Evolutionary conservation across 352 stramenopile species (phyloP).

Genomic region (Pythium angustatum): DNA sequence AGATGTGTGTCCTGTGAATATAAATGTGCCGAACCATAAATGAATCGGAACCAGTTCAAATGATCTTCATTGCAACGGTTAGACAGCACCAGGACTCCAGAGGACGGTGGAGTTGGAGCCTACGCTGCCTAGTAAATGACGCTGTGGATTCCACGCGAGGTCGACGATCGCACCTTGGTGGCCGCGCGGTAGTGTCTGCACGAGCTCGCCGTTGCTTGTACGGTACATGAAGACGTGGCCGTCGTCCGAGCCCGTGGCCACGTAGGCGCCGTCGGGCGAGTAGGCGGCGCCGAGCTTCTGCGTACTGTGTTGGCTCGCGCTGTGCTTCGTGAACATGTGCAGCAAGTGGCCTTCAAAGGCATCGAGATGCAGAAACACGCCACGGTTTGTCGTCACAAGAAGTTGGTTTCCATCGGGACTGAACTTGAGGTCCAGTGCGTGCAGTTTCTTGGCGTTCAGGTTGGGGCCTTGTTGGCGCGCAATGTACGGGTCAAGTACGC

Average conservation of each 20-base stretch:
- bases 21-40: neutral
- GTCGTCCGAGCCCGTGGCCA: conserved; percentile 71
- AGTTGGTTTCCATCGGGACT: conserved; percentile 85
- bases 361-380: conserved; percentile 81
- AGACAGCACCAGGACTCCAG: conserved; percentile 47
- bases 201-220: conserved; percentile 51
- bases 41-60: neutral
- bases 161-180: conserved; percentile 68
- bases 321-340: conserved; percentile 70
- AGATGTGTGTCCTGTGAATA: neutral
- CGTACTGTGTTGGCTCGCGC: conserved; percentile 32
- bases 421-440: conserved; percentile 81
- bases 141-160: conserved; percentile 83
- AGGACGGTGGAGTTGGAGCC: conserved; percentile 76
- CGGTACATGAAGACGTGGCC: conserved; percentile 76
- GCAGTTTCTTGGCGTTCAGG: conserved; percentile 59
- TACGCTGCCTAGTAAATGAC: conserved; percentile 72
- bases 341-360: conserved; percentile 82
- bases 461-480: conserved; percentile 49
- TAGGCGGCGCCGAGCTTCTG: conserved; percentile 66
- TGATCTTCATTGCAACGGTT: neutral
- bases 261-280: conserved; percentile 75
- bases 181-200: conserved; percentile 53
- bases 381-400: conserved; percentile 80
- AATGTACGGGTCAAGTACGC: conserved; percentile 63